phyloP scores from a whole-genome alignment of 768 basidiomycete genomes.

The Wakefieldia striispora region DNA sequence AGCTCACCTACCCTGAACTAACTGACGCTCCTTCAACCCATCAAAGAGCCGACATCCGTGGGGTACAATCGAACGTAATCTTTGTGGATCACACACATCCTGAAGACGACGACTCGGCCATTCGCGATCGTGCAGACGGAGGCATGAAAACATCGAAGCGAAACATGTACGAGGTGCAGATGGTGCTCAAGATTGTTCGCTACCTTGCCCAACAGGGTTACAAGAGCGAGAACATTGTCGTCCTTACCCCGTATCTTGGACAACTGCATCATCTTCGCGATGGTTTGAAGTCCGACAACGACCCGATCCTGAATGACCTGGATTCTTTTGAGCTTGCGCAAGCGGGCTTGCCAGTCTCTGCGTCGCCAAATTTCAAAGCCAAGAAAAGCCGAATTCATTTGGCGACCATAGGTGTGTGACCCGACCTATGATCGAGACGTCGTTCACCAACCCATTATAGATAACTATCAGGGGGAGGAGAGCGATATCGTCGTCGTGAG shows the following conservation, averaged over 20 bases:
- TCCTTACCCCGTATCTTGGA: constrained; percentile 69
- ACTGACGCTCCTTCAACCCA: constrained; percentile 50
- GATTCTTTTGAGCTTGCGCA: constrained; percentile 56
- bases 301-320: constrained; percentile 61
- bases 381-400: constrained; percentile 44
- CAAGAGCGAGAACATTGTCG: constrained; percentile 55
- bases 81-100: constrained; percentile 58
- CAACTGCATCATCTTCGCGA: constrained; percentile 52
- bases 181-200: constrained; percentile 62
- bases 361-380: constrained; percentile 38
- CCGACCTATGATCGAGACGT: background rate
- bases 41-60: constrained; percentile 49
- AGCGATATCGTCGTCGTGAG: constrained; percentile 63
- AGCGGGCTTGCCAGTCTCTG: constrained; percentile 45
- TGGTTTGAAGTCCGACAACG: constrained; percentile 43
- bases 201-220: constrained; percentile 72
- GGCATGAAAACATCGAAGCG: constrained; percentile 54
- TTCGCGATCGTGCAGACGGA: constrained; percentile 45
- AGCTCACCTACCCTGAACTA: constrained; percentile 68
- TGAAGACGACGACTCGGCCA: constrained; percentile 44
- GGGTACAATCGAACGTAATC: constrained; percentile 56
- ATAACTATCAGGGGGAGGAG: constrained; percentile 78
- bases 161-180: constrained; percentile 56
- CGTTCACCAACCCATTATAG: constrained; percentile 30
- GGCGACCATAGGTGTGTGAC: constrained; percentile 58